phyloP scores from a whole-genome alignment of 306 rosid genomes.

The Begonia loranthoides region DNA sequence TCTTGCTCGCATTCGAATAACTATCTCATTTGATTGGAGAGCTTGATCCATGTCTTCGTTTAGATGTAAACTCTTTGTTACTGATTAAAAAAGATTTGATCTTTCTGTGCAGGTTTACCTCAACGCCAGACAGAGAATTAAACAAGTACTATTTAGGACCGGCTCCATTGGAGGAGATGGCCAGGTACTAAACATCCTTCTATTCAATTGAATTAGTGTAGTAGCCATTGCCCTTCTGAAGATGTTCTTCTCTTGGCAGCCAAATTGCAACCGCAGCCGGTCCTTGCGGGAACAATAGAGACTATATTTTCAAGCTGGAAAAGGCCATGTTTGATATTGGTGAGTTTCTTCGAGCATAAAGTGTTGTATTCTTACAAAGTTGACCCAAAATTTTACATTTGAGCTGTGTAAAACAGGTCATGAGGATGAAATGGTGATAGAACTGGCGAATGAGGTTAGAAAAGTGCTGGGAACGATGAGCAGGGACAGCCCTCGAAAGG shows the following conservation, averaged over 20 bases:
- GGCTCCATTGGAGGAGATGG: slow-evolving; percentile 85
- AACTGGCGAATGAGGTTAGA: slow-evolving; percentile 89
- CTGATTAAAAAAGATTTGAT: too few species aligned
- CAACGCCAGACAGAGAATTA: slow-evolving; percentile 68
- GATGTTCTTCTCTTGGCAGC: slow-evolving; percentile 19
- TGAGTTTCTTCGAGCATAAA: slow-evolving; percentile 10
- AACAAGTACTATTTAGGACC: slow-evolving; percentile 94
- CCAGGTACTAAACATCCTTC: slow-evolving; percentile 33
- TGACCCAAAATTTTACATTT: too few species aligned
- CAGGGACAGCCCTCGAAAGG: slow-evolving; percentile 22
- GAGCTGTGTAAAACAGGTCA: slow-evolving; percentile 37
- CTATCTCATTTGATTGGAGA: too few species aligned
- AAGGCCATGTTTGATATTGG: slow-evolving; percentile 82
- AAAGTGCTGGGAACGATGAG: slow-evolving; percentile 48
- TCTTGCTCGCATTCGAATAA: background rate
- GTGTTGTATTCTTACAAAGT: too few species aligned
- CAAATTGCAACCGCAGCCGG: slow-evolving; percentile 96
- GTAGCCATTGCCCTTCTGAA: too few species aligned
- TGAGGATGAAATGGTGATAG: slow-evolving; percentile 73
- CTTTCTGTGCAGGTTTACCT: slow-evolving; percentile 50
- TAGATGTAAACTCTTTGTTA: too few species aligned
- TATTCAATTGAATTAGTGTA: too few species aligned
- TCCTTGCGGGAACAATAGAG: slow-evolving; percentile 91
- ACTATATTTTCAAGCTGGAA: slow-evolving; percentile 67
- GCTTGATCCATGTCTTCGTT: too few species aligned